Conservation (phyloP, 495 filamentous ascomycete genomes). For the Astrothelium subdiscretum region DNA sequence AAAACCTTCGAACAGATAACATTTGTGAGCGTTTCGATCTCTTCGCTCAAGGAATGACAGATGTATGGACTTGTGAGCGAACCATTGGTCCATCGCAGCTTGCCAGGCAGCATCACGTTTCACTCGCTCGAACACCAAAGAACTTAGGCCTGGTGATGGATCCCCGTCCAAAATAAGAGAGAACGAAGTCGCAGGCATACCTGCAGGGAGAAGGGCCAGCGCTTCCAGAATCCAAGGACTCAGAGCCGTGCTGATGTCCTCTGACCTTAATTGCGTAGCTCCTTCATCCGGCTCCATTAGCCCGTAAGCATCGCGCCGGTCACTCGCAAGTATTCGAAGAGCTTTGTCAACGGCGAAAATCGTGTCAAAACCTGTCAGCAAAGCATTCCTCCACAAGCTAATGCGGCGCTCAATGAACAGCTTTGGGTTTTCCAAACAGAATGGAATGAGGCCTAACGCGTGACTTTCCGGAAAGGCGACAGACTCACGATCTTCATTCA, state of each 20-base stretch:
- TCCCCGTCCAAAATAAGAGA: neutral
- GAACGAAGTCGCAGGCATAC: neutral
- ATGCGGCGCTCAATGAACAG: neutral
- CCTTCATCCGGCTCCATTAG: no score
- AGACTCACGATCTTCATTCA: neutral
- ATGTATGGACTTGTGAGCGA: neutral
- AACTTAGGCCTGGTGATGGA: neutral
- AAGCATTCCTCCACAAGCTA: neutral
- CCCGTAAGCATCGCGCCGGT: no score
- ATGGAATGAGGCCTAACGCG: neutral
- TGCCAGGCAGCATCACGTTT: neutral
- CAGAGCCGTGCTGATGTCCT: neutral
- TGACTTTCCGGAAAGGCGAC: neutral
- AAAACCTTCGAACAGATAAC: neutral
- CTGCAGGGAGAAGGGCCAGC: neutral
- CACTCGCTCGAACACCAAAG: neutral
- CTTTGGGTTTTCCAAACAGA: neutral
- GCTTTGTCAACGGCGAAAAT: neutral
- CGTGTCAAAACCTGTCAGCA: neutral
- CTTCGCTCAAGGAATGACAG: neutral
- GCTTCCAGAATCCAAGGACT: neutral
- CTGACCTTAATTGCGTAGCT: neutral
- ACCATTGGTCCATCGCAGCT: neutral
- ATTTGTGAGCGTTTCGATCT: neutral
- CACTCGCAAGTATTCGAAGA: no score